Percentiles rank a stretch among this genome's conserved stretches.
Conservation (phyloP, 805 yeast species). For the Wickerhamomyces rabaulensis region DNA sequence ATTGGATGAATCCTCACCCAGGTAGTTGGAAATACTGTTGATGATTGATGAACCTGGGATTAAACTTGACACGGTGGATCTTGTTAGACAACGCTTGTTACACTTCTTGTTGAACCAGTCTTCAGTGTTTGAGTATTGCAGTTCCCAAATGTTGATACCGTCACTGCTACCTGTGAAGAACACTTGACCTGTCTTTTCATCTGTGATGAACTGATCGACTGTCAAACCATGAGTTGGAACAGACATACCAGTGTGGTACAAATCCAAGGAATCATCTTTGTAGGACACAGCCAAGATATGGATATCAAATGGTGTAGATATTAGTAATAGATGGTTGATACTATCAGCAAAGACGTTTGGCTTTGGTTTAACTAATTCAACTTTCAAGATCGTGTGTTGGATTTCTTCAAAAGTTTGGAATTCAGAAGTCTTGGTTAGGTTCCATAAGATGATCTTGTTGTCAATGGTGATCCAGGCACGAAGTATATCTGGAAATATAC, state of each 20-base stretch:
- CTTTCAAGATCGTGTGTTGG: constrained; percentile 69
- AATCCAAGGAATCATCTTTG: constrained; percentile 47
- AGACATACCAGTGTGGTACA: constrained; percentile 78
- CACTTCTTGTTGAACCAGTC: constrained; percentile 85
- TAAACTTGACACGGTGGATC: constrained; percentile 49
- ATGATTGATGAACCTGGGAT: constrained; percentile 36
- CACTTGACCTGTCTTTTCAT: constrained; percentile 66
- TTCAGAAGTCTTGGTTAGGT: constrained; percentile 57
- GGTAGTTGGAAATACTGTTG: constrained; percentile 30
- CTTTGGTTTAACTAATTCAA: constrained; percentile 76
- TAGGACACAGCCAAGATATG: constrained; percentile 71
- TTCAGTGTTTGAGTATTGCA: constrained; percentile 75
- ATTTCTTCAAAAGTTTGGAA: constrained; percentile 80
- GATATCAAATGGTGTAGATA: constrained; percentile 77
- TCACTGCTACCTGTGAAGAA: constrained; percentile 81
- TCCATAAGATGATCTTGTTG: constrained; percentile 81
- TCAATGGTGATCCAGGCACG: constrained; percentile 86
- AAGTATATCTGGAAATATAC: constrained; percentile 72
- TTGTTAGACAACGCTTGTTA: constrained; percentile 77
- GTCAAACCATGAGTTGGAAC: constrained; percentile 77
- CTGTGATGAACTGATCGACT: constrained; percentile 55
- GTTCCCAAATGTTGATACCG: constrained; percentile 79
- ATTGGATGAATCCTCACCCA: constrained; percentile 21
- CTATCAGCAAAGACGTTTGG: constrained; percentile 73
- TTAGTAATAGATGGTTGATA: constrained; percentile 65